phyloP scores from a whole-genome alignment of 169 alveolate species.

The Babesia bovis region DNA sequence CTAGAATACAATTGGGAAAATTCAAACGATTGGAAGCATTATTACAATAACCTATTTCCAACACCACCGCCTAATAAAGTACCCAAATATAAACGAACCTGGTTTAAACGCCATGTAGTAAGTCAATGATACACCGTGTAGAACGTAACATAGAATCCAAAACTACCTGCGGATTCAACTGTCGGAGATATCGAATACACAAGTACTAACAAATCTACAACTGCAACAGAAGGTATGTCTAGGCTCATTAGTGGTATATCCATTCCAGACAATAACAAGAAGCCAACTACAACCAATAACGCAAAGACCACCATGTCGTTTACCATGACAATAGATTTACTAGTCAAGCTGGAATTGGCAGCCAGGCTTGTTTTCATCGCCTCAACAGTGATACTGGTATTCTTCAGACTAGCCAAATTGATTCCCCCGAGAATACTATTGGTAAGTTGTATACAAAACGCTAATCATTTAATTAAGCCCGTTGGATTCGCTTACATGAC shows the following conservation, averaged over 20 bases:
- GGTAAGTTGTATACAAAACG: background rate
- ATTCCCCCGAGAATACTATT: background rate
- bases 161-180: conserved; percentile 34
- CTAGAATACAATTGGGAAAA: conserved; percentile 61
- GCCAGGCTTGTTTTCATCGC: conserved; percentile 16
- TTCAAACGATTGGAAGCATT: conserved; percentile 47
- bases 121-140: background rate
- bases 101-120: conserved; percentile 61
- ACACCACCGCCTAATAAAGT: conserved; percentile 54
- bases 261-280: background rate
- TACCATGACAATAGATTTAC: background rate
- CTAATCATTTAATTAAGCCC: conserved; percentile 6
- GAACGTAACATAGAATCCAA: background rate
- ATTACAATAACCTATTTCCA: conserved; percentile 56
- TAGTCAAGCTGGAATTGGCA: conserved; percentile 16
- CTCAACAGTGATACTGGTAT: background rate
- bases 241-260: background rate
- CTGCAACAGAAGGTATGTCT: no score
- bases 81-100: conserved; percentile 59
- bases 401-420: background rate
- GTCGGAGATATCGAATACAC: conserved; percentile 39
- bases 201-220: background rate
- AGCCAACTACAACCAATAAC: background rate
- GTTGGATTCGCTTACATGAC: background rate
- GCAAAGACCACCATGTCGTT: background rate